phyloP scores from a whole-genome alignment of 78 protist genomes.

The Protostelium mycophagum region DNA sequence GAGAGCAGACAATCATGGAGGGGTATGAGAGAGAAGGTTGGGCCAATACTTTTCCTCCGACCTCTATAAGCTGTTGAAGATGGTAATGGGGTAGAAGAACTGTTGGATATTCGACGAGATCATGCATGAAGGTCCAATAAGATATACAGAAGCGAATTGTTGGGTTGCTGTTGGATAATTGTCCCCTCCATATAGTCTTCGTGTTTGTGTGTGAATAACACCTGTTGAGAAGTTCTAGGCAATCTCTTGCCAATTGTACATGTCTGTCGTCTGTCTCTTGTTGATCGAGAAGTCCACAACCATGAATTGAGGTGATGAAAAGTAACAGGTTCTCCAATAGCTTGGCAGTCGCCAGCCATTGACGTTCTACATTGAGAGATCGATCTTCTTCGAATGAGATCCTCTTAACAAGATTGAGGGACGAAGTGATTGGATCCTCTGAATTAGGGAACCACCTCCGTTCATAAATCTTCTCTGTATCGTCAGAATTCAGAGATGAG shows the following conservation, averaged over 20 bases:
- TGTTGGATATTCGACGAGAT: background rate
- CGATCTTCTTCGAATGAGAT: background rate
- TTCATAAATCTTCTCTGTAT: background rate
- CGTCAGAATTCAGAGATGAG: background rate
- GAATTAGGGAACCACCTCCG: background rate
- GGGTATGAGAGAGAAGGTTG: background rate
- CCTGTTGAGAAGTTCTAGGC: too few species aligned
- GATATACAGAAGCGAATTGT: background rate
- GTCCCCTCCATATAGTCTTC: too few species aligned
- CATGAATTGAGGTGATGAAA: background rate
- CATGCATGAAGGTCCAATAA: background rate
- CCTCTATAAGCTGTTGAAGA: background rate
- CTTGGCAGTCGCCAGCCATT: background rate
- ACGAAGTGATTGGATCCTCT: background rate
- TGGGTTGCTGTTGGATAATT: too few species aligned
- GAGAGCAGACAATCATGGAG: background rate
- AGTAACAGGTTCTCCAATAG: background rate
- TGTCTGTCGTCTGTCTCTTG: background rate
- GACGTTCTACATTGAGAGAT: background rate
- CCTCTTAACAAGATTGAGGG: background rate
- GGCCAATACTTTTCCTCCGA: background rate
- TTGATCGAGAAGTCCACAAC: background rate
- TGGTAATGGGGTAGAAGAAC: background rate
- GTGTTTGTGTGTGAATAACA: too few species aligned
- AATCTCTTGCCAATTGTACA: too few species aligned